A percentile compares a stretch with the other conserved stretches of the same genome.
phyloP scores from a whole-genome alignment of 768 basidiomycete genomes.

The Boletus patriciae region DNA sequence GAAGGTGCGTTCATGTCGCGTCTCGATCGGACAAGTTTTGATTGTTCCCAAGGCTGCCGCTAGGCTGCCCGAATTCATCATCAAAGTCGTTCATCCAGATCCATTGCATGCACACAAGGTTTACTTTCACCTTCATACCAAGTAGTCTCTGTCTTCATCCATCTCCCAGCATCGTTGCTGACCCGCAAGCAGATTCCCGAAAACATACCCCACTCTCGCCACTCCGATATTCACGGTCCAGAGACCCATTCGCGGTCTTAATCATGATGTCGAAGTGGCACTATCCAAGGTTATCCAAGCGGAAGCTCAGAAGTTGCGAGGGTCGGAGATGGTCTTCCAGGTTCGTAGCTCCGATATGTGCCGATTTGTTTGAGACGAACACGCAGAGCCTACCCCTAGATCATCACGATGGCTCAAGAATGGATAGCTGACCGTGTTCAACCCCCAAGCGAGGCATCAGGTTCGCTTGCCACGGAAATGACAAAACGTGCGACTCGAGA shows the following conservation, averaged over 20 bases:
- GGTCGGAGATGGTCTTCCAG: slow-evolving; percentile 79
- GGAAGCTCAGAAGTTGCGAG: slow-evolving; percentile 64
- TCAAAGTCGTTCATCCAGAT: slow-evolving; percentile 68
- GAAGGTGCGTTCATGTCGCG: slow-evolving; percentile 54
- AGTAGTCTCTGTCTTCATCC: slow-evolving; percentile 43
- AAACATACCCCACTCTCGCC: slow-evolving; percentile 76
- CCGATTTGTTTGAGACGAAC: slow-evolving; percentile 1
- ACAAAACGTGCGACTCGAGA: slow-evolving; percentile 67
- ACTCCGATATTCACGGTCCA: slow-evolving; percentile 67
- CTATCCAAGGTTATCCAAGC: slow-evolving; percentile 60
- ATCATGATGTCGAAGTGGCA: slow-evolving; percentile 53
- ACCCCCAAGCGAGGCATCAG: slow-evolving; percentile 57
- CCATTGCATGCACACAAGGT: slow-evolving; percentile 54
- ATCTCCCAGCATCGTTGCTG: neutral
- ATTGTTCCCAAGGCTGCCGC: slow-evolving; percentile 53
- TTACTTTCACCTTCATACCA: slow-evolving; percentile 66
- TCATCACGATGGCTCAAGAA: slow-evolving; percentile 66
- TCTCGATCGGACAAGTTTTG: neutral
- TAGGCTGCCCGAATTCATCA: slow-evolving; percentile 72
- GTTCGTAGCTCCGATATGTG: slow-evolving; percentile 36
- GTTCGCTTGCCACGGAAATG: slow-evolving; percentile 81
- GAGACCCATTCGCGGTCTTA: slow-evolving; percentile 61
- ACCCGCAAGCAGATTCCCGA: slow-evolving; percentile 58
- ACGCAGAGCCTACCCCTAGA: slow-evolving; percentile 38
- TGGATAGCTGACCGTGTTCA: slow-evolving; percentile 62